These are phyloP conservation scores for Zychaea mexicana DNA, from an alignment of 371 early-diverging fungal genomes.

Conservation along the genomic window DNA sequence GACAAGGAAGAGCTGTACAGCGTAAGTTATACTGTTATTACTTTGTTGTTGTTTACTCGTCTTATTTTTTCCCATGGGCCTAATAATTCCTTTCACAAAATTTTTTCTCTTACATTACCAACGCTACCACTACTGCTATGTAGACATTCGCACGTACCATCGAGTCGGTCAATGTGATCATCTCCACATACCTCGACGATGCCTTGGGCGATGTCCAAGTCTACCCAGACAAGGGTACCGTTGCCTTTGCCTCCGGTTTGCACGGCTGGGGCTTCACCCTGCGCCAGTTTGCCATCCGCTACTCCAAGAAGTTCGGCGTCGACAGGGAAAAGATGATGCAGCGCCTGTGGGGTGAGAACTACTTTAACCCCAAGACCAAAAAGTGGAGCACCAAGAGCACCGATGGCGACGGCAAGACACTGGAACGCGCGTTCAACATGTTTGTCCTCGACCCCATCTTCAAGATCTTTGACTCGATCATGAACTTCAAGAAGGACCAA, in stretches of 20 bases:
- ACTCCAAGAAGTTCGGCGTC: slow-evolving; percentile 96
- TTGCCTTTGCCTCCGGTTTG: slow-evolving; percentile 99
- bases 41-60: too few relatives aligned
- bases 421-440: slow-evolving; percentile 96
- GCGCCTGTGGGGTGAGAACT: slow-evolving; percentile 95
- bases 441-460: slow-evolving; percentile 98
- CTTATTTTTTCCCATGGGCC: too few relatives aligned
- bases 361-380: slow-evolving; percentile 95
- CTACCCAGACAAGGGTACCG: slow-evolving; percentile 93
- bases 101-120: too few relatives aligned
- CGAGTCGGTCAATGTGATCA: slow-evolving; percentile 95
- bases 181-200: slow-evolving; percentile 89
- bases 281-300: slow-evolving; percentile 95
- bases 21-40: slow-evolving; percentile 29
- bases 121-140: background rate
- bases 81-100: too few relatives aligned
- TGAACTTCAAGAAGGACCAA: slow-evolving; percentile 93
- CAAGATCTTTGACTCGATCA: slow-evolving; percentile 93
- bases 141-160: slow-evolving; percentile 88
- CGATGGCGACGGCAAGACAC: slow-evolving; percentile 77
- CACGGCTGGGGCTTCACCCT: slow-evolving; percentile 99
- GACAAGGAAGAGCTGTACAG: slow-evolving; percentile 92
- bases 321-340: slow-evolving; percentile 93
- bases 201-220: slow-evolving; percentile 89
- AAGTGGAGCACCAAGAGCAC: slow-evolving; percentile 85